phyloP scores from a whole-genome alignment of 1,139 yeast genomes.

The Ogataea hybrid region DNA sequence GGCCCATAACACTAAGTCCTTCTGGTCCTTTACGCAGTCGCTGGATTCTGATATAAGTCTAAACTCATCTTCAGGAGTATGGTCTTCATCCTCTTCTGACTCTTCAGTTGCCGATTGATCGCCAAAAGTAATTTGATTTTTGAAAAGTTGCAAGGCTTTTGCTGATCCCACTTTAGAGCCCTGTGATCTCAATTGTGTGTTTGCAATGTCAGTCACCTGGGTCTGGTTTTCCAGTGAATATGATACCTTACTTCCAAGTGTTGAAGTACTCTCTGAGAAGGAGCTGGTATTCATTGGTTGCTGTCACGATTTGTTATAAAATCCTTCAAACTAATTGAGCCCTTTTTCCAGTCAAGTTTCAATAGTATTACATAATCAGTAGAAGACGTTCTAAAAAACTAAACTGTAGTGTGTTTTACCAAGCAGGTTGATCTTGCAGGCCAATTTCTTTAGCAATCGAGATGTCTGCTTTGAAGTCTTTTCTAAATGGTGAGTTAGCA shows the following conservation, averaged over 20 bases:
- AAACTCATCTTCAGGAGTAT: slow-evolving; percentile 2
- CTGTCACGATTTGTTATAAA: too few species aligned
- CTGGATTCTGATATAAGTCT: background rate
- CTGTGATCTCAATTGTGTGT: background rate
- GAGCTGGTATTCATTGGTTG: too few species aligned
- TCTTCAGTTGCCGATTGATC: slow-evolving; percentile 15
- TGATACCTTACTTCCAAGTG: background rate
- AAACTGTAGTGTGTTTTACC: too few species aligned
- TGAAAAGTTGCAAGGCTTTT: slow-evolving; percentile 3
- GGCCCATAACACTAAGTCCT: slow-evolving; percentile 42
- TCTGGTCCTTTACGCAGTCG: slow-evolving; percentile 17
- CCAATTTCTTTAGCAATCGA: slow-evolving; percentile 1
- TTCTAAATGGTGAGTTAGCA: slow-evolving; percentile 22
- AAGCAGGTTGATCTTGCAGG: background rate
- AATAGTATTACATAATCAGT: too few species aligned
- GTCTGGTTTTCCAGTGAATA: background rate
- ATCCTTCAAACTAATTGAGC: too few species aligned
- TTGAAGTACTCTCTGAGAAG: too few species aligned
- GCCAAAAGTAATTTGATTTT: background rate
- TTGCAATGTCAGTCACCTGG: slow-evolving; percentile 7
- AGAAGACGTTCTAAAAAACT: too few species aligned
- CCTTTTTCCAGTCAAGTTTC: too few species aligned
- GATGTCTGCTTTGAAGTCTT: slow-evolving; percentile 23
- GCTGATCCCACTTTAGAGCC: background rate
- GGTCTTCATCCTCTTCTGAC: slow-evolving; percentile 7